Evolutionary conservation across 2,329 filamentous ascomycete genomes (phyloP).

Genomic region (Arthrocladium fulminans): DNA sequence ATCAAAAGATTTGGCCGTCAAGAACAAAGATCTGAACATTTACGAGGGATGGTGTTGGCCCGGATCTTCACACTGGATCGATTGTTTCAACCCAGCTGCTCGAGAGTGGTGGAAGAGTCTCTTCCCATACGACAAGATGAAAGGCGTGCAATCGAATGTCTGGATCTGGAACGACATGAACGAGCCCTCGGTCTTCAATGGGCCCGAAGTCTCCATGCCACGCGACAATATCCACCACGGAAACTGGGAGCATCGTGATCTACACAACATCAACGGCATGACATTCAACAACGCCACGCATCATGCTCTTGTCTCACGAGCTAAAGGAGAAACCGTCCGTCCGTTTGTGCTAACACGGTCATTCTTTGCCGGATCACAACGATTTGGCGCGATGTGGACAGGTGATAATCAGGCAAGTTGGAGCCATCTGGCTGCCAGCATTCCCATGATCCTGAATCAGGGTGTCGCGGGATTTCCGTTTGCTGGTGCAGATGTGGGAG

Average conservation of each 20-base stretch:
- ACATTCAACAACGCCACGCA: constrained; percentile 94
- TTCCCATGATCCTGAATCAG: constrained; percentile 90
- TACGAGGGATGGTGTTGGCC: constrained; percentile 99
- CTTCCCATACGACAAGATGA: constrained; percentile 82
- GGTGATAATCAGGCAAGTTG: constrained; percentile 93
- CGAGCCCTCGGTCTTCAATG: constrained; percentile 97
- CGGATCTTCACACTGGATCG: constrained; percentile 91
- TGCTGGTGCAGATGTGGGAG: constrained; percentile 87
- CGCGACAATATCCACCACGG: constrained; percentile 92
- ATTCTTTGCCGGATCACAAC: constrained; percentile 85
- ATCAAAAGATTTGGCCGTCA: constrained; percentile 71
- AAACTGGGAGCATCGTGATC: constrained; percentile 91
- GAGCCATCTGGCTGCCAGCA: constrained; percentile 77
- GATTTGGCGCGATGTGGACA: constrained; percentile 94
- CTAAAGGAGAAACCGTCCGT: constrained; percentile 73
- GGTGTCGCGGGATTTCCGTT: constrained; percentile 92
- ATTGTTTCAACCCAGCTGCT: constrained; percentile 88
- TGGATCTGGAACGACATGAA: constrained; percentile 99
- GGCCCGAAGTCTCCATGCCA: constrained; percentile 95
- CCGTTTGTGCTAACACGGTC: constrained; percentile 90
- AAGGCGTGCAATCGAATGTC: constrained; percentile 74
- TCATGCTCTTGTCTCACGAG: constrained; percentile 71
- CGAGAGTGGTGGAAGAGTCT: constrained; percentile 83
- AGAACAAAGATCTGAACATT: constrained; percentile 79
- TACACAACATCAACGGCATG: constrained; percentile 93